Evolutionary conservation across 1,284 basidiomycete genomes (phyloP).

Genomic region (Malassezia obtusa): DNA sequence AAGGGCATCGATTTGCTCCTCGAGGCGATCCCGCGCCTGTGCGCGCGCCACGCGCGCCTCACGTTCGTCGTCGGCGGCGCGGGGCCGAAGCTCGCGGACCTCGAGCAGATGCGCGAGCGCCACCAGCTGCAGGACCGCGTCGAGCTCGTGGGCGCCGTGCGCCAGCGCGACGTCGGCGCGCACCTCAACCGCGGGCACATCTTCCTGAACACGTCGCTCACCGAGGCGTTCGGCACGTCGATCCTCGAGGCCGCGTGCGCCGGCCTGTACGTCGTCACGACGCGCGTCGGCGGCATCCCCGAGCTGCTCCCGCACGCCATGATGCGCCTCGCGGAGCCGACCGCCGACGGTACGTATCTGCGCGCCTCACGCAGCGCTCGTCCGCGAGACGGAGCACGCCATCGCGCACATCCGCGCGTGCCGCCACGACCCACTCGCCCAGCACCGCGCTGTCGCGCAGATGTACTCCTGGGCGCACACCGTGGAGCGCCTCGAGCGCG

Average conservation of each 20-base stretch:
- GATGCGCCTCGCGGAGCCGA: conserved; percentile 84
- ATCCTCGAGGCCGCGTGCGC: conserved; percentile 92
- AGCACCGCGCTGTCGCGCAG: conserved; percentile 64
- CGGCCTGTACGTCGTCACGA: conserved; percentile 87
- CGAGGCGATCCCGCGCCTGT: conserved; percentile 80
- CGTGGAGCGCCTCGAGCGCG: conserved; percentile 66
- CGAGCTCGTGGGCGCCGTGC: conserved; percentile 70
- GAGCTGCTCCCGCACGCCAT: conserved; percentile 87
- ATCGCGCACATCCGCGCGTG: conserved; percentile 62
- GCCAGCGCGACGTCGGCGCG: conserved; percentile 70
- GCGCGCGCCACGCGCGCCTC: conserved; percentile 69
- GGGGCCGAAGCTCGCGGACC: conserved; percentile 86
- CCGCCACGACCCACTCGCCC: conserved; percentile 64
- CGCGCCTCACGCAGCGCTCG: conserved; percentile 53
- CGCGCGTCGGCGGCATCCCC: conserved; percentile 86
- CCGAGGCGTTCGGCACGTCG: conserved; percentile 91
- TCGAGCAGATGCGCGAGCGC: conserved; percentile 92
- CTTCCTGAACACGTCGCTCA: conserved; percentile 88
- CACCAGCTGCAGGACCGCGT: conserved; percentile 80
- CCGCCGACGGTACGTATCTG: conserved; percentile 55
- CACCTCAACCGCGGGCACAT: conserved; percentile 75
- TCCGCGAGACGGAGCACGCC: conserved; percentile 70
- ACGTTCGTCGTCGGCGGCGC: conserved; percentile 81
- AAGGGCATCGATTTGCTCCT: conserved; percentile 95
- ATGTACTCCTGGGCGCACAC: conserved; percentile 88